These are phyloP conservation scores for Gossypium davidsonii DNA, from an alignment of 441 rosid genomes.

Conservation along the genomic window DNA sequence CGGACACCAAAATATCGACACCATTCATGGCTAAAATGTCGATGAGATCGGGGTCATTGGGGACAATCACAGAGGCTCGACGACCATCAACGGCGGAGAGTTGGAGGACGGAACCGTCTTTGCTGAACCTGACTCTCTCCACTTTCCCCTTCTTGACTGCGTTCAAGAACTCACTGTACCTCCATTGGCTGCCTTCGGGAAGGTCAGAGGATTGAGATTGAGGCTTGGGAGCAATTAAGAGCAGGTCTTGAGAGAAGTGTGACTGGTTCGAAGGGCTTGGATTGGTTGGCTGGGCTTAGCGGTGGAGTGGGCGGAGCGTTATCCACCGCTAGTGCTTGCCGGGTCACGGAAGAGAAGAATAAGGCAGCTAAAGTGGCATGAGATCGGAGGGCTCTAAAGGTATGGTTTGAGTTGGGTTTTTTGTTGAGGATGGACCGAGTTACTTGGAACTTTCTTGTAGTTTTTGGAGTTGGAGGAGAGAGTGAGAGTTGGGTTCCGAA, in stretches of 20 bases:
- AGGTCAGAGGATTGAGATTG: slow-evolving; percentile 60
- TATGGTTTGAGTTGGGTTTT: slow-evolving; percentile 19
- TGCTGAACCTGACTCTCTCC: slow-evolving; percentile 85
- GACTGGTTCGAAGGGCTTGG: slow-evolving; percentile 42
- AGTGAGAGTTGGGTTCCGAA: slow-evolving; percentile 35
- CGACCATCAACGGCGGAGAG: slow-evolving; percentile 78
- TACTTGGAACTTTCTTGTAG: slow-evolving; percentile 22
- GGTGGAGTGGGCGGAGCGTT: slow-evolving; percentile 35
- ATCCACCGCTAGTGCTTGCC: slow-evolving; percentile 58
- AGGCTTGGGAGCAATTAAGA: slow-evolving; percentile 71
- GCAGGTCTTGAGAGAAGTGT: slow-evolving; percentile 57
- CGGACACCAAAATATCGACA: slow-evolving; percentile 82
- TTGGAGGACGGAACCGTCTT: slow-evolving; percentile 69
- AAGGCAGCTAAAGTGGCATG: slow-evolving; percentile 55
- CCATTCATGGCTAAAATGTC: slow-evolving; percentile 91
- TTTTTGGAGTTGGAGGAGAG: slow-evolving; percentile 71
- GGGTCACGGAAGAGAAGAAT: slow-evolving; percentile 45
- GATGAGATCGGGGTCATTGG: slow-evolving; percentile 86
- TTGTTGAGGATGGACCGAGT: slow-evolving; percentile 25
- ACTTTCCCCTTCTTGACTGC: slow-evolving; percentile 89
- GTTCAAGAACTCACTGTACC: slow-evolving; percentile 88
- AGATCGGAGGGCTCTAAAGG: slow-evolving; percentile 24
- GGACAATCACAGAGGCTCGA: slow-evolving; percentile 75
- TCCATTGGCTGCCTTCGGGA: slow-evolving; percentile 86
- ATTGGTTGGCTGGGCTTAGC: slow-evolving; percentile 47